A percentile compares a stretch with the other conserved stretches of the same genome.
phyloP scores from a whole-genome alignment of 495 filamentous ascomycete species.

The Tuber indicum region DNA sequence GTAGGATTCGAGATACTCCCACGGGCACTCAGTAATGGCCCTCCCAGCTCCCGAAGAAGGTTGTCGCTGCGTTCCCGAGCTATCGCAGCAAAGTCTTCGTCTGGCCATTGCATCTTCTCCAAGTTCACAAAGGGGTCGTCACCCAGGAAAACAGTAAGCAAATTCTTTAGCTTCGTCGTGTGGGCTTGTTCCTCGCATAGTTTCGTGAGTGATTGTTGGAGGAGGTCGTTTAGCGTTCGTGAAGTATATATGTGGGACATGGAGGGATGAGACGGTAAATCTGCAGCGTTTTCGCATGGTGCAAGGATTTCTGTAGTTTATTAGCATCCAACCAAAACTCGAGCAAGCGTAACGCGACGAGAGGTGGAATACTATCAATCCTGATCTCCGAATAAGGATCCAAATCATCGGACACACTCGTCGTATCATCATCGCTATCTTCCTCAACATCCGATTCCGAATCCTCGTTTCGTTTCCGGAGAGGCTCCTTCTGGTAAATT shows the following conservation, averaged over 20 bases:
- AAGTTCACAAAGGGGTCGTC: slow-evolving; percentile 40
- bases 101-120: slow-evolving; percentile 37
- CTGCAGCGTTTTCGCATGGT: slow-evolving; percentile 77
- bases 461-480: slow-evolving; percentile 65
- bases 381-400: slow-evolving; percentile 77
- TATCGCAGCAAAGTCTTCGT: slow-evolving; percentile 33
- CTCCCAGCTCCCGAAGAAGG: slow-evolving; percentile 34
- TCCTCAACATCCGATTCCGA: slow-evolving; percentile 74
- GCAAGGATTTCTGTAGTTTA: slow-evolving; percentile 65
- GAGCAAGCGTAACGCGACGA: neutral
- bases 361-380: slow-evolving; percentile 60
- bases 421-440: slow-evolving; percentile 70
- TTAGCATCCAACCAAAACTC: neutral
- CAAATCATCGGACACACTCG: slow-evolving; percentile 61
- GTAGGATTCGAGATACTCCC: slow-evolving; percentile 18
- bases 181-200: slow-evolving; percentile 40
- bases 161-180: slow-evolving; percentile 40
- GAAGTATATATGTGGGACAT: slow-evolving; percentile 76
- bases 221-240: slow-evolving; percentile 72
- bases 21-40: slow-evolving; percentile 5
- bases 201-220: slow-evolving; percentile 54
- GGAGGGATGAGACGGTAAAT: slow-evolving; percentile 76
- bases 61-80: slow-evolving; percentile 34
- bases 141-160: slow-evolving; percentile 40
- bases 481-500: slow-evolving; percentile 64